Conservation (phyloP, 2,329 filamentous ascomycete genomes). For the Capronia epimyces region DNA sequence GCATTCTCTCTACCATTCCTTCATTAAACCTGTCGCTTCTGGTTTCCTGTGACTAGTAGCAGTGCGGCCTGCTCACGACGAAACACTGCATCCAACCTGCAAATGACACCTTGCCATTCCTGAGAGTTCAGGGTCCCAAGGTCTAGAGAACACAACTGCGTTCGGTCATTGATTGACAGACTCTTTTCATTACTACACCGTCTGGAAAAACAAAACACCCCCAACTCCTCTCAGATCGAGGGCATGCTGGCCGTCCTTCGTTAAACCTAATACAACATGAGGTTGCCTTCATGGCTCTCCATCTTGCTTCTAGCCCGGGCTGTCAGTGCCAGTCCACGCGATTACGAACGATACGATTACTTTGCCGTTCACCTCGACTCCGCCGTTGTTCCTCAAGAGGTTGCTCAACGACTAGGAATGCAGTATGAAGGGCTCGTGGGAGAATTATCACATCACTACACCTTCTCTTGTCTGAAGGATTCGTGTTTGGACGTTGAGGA, state of each 20-base stretch:
- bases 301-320: slow-evolving; percentile 47
- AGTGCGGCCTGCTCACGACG: neutral
- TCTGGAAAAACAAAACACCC: neutral
- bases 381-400: slow-evolving; percentile 57
- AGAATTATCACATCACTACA: slow-evolving; percentile 71
- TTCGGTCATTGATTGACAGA: neutral
- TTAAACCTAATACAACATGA: slow-evolving; percentile 14
- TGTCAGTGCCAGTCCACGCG: slow-evolving; percentile 46
- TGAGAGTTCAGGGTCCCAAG: no score
- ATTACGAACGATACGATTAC: slow-evolving; percentile 80
- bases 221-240: neutral
- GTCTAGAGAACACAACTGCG: neutral
- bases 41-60: neutral
- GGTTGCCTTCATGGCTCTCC: slow-evolving; percentile 37
- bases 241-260: slow-evolving; percentile 12
- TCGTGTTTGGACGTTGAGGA: slow-evolving; percentile 52
- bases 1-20: slow-evolving; percentile 1
- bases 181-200: neutral
- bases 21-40: neutral
- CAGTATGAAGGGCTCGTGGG: slow-evolving; percentile 75
- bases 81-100: neutral
- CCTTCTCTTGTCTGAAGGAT: slow-evolving; percentile 66
- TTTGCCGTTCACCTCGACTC: slow-evolving; percentile 81
- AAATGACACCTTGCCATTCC: neutral
- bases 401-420: slow-evolving; percentile 69